Evolutionary conservation across 768 basidiomycete species (phyloP).

Genomic region (Boletus patriciae): DNA sequence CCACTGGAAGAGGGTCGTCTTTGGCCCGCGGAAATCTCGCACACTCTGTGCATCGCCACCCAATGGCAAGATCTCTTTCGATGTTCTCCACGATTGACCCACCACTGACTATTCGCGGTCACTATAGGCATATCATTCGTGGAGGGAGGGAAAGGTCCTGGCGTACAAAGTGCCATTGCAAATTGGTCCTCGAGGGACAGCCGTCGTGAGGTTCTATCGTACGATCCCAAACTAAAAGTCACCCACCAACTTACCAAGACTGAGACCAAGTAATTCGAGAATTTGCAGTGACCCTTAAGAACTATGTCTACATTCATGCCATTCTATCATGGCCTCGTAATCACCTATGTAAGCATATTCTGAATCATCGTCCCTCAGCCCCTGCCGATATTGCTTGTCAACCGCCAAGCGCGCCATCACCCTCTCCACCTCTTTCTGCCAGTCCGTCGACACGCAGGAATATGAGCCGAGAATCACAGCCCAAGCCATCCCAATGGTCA

Average conservation of each 20-base stretch:
- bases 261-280: too few species aligned
- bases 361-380: neutral
- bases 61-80: neutral
- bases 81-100: neutral
- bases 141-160: neutral
- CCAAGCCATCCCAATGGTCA: conserved; percentile 49
- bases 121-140: neutral
- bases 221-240: too few species aligned
- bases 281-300: too few species aligned
- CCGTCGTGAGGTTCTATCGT: neutral
- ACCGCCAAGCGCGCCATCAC: conserved; percentile 51
- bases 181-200: neutral
- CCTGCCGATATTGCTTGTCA: conserved; percentile 35
- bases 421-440: conserved; percentile 67
- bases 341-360: neutral
- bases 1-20: neutral
- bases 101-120: neutral
- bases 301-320: too few species aligned
- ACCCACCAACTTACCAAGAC: too few species aligned
- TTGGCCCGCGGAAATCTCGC: conserved; percentile 2
- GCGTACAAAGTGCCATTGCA: neutral
- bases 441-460: conserved; percentile 61
- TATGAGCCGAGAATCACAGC: conserved; percentile 22
- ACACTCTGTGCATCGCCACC: neutral
- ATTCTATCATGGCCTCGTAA: neutral